phyloP scores from a whole-genome alignment of 2,329 filamentous ascomycete species.

The Trichothecium roseum region DNA sequence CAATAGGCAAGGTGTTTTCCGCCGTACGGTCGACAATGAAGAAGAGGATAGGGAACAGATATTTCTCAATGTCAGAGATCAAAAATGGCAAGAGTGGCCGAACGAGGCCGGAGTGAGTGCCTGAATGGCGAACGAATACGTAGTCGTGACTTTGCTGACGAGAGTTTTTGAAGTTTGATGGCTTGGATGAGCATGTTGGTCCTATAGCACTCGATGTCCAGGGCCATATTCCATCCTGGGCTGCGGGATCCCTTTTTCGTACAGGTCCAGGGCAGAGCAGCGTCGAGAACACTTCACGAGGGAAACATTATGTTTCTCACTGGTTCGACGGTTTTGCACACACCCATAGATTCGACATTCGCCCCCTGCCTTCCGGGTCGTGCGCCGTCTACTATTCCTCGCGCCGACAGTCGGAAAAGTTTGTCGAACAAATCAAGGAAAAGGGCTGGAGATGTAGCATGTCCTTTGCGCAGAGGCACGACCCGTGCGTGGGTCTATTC shows the following conservation, averaged over 20 bases:
- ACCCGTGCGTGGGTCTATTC: slow-evolving; percentile 66
- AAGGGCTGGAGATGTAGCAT: slow-evolving; percentile 45
- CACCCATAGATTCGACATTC: slow-evolving; percentile 64
- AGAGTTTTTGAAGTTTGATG: slow-evolving; percentile 49
- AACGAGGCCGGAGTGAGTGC: slow-evolving; percentile 33
- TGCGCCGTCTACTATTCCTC: slow-evolving; percentile 58
- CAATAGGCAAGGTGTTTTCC: slow-evolving; percentile 14
- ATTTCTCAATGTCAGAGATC: slow-evolving; percentile 15
- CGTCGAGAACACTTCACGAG: slow-evolving; percentile 45
- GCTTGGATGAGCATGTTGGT: slow-evolving; percentile 51
- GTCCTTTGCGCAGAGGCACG: slow-evolving; percentile 60
- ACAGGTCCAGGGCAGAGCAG: slow-evolving; percentile 61
- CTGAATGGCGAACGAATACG: not conserved
- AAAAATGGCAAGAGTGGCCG: slow-evolving; percentile 32
- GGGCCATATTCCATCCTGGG: slow-evolving; percentile 61
- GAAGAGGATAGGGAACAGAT: slow-evolving; percentile 12
- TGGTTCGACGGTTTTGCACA: slow-evolving; percentile 77
- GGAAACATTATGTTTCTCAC: slow-evolving; percentile 54
- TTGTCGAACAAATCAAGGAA: slow-evolving; percentile 49
- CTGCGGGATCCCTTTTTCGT: slow-evolving; percentile 61
- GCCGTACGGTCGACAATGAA: slow-evolving; percentile 17
- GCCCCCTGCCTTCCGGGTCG: slow-evolving; percentile 11
- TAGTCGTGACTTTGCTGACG: not conserved
- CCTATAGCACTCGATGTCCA: slow-evolving; percentile 53
- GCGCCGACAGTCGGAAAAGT: slow-evolving; percentile 52